Percentiles rank a stretch among this genome's conserved stretches.
Evolutionary conservation across 1,284 basidiomycete species (phyloP).

Genomic region (Tylopilus orsonianus): DNA sequence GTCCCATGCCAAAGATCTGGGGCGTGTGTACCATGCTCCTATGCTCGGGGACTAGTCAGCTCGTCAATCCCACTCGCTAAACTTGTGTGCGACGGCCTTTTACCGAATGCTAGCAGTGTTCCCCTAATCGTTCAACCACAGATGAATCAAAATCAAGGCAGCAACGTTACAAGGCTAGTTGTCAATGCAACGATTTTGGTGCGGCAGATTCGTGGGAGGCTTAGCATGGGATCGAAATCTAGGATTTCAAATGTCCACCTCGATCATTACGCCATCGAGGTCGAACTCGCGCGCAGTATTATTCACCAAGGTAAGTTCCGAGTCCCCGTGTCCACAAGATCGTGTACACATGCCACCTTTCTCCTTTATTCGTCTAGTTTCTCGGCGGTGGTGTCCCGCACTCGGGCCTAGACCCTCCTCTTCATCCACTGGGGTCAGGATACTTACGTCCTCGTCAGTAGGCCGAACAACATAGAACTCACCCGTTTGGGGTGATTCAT

Average conservation of each 20-base stretch:
- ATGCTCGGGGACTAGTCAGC: too few relatives aligned
- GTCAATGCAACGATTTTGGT: neutral
- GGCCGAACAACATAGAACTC: neutral
- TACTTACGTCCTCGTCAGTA: neutral
- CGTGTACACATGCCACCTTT: neutral
- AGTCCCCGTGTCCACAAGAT: neutral
- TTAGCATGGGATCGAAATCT: neutral
- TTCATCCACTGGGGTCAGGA: conserved; percentile 7
- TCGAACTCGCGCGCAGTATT: neutral
- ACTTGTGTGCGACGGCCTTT: neutral
- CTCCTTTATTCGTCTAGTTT: neutral
- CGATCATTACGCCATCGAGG: neutral
- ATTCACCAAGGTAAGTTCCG: neutral
- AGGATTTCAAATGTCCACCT: neutral
- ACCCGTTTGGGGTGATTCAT: neutral
- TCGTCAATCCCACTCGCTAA: neutral
- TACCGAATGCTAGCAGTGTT: neutral
- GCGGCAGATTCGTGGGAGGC: neutral
- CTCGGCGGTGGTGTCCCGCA: neutral
- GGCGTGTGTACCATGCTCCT: neutral
- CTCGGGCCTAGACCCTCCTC: neutral
- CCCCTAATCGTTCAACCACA: too few relatives aligned
- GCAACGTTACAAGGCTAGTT: conserved; percentile 8
- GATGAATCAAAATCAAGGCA: too few relatives aligned
- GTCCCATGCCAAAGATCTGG: neutral